Evolutionary conservation across 352 stramenopile species (phyloP), one percentile per base, ranked within the genome.

Genomic region (Hyaloperonospora brassicae): DNA sequence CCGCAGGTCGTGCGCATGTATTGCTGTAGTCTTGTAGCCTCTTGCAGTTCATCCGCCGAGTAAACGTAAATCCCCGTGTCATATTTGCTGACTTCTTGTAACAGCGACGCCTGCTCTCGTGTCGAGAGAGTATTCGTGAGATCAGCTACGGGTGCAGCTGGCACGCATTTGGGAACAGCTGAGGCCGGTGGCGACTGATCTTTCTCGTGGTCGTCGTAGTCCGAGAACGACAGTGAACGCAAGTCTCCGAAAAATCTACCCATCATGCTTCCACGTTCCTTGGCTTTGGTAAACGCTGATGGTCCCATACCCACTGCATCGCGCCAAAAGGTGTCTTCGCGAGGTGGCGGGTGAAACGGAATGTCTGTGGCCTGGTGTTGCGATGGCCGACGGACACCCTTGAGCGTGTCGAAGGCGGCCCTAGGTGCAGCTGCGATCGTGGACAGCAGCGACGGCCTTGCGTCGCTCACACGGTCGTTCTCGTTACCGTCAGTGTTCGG

Each of bases 11-110:
- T 52, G 11, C 66, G 68, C 52, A 89, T 63, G 44, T 83, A 73
- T 31, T 71, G 69, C 44, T 89, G 77, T 46, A 89, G 50, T 8
- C 60, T 51, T 14, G 74, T 62, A 12, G 81, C 81, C 36, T 84
- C 67, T 25, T 76, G 60, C 5, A 92, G 61, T 39, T 92, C 79
- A 35, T 92, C 82, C 4, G 72, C 79, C 22, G 79, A 86, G 64
- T 92, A 92, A 21, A 89, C 80, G 61, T 92, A 92, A 39, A 75
- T 71, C 9, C 69, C 68, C 21, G 67, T 62, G 24, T 78, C 62
- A 55, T 81, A 87, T 30, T 75, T 68, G 41, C 87, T 73, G 12
- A 86, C 64, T 62, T 89, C 72, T 52, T 85, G 64, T 36, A 89
- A 58, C 30, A 88, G 64, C 9, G 67, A 83, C 48, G 64, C 64